These are phyloP conservation scores for Annona cherimola DNA, from an alignment of 164 flowering plant genomes.

Conservation along the genomic window DNA sequence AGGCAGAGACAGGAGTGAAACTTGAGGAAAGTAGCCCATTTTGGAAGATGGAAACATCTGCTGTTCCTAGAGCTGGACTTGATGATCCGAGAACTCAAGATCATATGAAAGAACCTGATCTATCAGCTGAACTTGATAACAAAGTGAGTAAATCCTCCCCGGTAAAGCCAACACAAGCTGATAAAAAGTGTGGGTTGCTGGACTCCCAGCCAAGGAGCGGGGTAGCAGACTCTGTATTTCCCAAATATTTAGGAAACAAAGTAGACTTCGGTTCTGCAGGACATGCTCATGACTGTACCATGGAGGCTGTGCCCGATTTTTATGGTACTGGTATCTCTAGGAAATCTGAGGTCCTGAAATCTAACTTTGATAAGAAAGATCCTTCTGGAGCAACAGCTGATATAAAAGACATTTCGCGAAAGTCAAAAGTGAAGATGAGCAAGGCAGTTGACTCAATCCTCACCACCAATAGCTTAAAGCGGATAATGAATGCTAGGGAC, in stretches of 20 bases:
- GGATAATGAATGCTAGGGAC: constrained; percentile 13
- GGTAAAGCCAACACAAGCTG: constrained; percentile 5
- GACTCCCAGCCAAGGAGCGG: constrained; percentile 25
- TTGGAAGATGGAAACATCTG: constrained; percentile 11
- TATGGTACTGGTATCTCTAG: constrained; percentile 17
- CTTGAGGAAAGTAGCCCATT: constrained; percentile 13
- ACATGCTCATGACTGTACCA: constrained; percentile 20
- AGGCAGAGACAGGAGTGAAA: constrained; percentile 5
- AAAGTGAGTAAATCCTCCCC: constrained; percentile 15
- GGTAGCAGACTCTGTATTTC: constrained; percentile 10
- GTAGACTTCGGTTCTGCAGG: constrained; percentile 7
- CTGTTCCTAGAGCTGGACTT: constrained; percentile 18
- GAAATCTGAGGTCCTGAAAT: constrained; percentile 20
- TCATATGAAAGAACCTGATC: constrained; percentile 13
- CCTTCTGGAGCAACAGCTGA: constrained; percentile 15
- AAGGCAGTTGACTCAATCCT: constrained; percentile 18
- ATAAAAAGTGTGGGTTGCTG: constrained; percentile 10
- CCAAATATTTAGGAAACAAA: constrained; percentile 14
- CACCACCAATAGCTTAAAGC: constrained; percentile 23
- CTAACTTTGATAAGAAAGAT: constrained; percentile 27
- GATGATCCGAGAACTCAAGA: constrained; percentile 20
- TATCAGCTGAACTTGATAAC: constrained; percentile 15
- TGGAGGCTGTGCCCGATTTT: constrained; percentile 16
- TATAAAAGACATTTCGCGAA: constrained; percentile 21
- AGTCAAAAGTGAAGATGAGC: constrained; percentile 9